Conservation (phyloP, 1,284 basidiomycete genomes). For the Rhodotorula sp. region DNA sequence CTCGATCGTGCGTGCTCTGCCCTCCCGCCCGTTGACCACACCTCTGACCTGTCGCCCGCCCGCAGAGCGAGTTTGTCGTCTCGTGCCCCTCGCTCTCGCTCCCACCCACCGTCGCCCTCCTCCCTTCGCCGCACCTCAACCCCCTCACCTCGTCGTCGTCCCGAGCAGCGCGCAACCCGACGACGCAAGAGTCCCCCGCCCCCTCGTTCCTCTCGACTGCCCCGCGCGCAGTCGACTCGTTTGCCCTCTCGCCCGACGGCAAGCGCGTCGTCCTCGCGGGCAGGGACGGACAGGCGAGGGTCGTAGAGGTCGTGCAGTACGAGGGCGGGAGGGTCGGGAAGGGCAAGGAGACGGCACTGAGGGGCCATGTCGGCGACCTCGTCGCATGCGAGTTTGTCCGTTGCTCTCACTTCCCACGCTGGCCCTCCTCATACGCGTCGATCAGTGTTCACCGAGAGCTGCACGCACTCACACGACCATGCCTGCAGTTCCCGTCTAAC, state of each 20-base stretch:
- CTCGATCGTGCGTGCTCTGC: conserved; percentile 3
- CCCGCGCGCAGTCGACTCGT: conserved; percentile 45
- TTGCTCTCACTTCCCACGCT: conserved; percentile 42
- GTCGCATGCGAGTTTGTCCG: conserved; percentile 49
- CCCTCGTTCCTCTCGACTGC: conserved; percentile 5
- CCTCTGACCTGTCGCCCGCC: not conserved
- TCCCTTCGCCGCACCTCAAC: conserved; percentile 20
- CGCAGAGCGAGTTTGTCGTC: conserved; percentile 6
- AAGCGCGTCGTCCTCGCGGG: conserved; percentile 50
- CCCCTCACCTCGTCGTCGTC: not conserved
- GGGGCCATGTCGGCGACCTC: conserved; percentile 55
- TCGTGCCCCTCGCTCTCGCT: conserved; percentile 26
- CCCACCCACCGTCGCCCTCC: conserved; percentile 13
- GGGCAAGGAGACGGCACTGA: conserved; percentile 44
- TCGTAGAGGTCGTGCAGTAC: conserved; percentile 44
- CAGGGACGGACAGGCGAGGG: conserved; percentile 50
- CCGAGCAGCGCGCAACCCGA: not conserved
- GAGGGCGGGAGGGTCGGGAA: conserved; percentile 6
- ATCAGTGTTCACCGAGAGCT: not conserved
- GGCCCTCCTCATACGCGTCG: not conserved
- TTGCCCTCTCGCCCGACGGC: conserved; percentile 48
- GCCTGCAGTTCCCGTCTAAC: conserved; percentile 33
- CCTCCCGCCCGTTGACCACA: too few species aligned
- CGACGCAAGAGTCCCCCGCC: conserved; percentile 10
- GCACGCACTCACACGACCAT: too few species aligned